Base-by-base conservation (phyloP, 805 yeast genomes). In the Helenozyma rhizophorensis region DNA sequence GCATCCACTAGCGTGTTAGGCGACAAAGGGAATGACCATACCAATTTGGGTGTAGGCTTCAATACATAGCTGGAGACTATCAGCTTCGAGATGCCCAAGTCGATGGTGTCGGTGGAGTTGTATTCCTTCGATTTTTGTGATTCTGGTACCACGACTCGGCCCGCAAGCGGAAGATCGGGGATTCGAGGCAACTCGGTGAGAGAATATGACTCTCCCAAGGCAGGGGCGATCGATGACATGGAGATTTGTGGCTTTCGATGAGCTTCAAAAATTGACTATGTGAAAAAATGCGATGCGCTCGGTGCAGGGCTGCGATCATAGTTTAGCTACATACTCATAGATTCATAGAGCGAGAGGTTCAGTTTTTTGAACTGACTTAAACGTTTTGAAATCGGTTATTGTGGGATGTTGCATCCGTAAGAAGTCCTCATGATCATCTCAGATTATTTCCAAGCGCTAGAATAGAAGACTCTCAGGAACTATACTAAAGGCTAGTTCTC, bases 11-110 rank as follows among this genome's bases (percentile, higher is more conserved):
- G 38, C 13, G 70, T 56, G 17, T 63, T 59, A 6, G 80, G 80
- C 13, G 75, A 62, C 28, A 75, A 57, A 14, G 80, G 70, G 45
- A 65, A 61, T 3, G 78, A 70, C 80, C 80, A 74, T 24, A 67
- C 56, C 51, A 75, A 55, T 39, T 68, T 72, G n/a, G 81, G 81
- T 10, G 77, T 64, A 12, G 81, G 81, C 44, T 64, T 70, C 32
- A 72, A 65, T 22, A 74, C 57, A 46, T 68, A 73, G 23, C 73
- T 64, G 19, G 76, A 72, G 25, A 75, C 58, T 43, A 65, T 67
- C 23, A 78, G 74, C 31, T 74, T 76, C 36, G 75, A 68, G 28
- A 74, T 64, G n/a, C 74, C 78, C 29, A 75, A 45, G 45, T 74
- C 78, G 37, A 75, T 59, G 23, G 64, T 49, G 13, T 59, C 58